Conservation (phyloP, 2,329 filamentous ascomycete species). For the Colletotrichum eremochloae region DNA sequence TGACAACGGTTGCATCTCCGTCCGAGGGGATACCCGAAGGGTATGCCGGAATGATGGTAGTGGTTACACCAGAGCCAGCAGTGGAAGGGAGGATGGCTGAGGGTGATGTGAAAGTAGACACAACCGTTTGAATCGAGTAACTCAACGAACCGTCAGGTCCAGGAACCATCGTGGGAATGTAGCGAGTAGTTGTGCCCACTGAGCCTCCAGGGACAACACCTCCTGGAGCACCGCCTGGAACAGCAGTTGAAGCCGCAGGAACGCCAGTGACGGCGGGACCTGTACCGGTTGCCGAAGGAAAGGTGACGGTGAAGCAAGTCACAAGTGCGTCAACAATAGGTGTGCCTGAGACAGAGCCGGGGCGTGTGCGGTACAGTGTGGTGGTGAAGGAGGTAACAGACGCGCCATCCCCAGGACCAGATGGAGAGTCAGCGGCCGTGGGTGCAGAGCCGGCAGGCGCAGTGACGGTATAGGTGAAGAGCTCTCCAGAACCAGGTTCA, state of each 20-base stretch:
- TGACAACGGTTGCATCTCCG: constrained; percentile 35
- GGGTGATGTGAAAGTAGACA: constrained; percentile 51
- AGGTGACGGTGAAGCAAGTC: constrained; percentile 48
- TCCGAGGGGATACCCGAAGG: background rate
- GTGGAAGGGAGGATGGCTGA: constrained; percentile 27
- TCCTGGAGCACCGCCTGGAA: background rate
- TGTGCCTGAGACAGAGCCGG: constrained; percentile 24
- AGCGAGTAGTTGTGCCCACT: constrained; percentile 24
- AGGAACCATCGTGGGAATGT: constrained; percentile 38
- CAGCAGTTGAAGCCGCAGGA: background rate
- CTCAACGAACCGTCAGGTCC: constrained; percentile 52
- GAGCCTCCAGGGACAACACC: constrained; percentile 10
- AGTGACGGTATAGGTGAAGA: constrained; percentile 18
- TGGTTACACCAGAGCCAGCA: constrained; percentile 23
- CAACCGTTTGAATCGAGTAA: constrained; percentile 45
- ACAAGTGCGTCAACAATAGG: constrained; percentile 38
- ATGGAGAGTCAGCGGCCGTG: background rate
- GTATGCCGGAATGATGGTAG: background rate
- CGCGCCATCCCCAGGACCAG: background rate
- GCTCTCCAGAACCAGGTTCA: constrained; percentile 14
- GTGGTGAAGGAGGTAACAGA: constrained; percentile 37
- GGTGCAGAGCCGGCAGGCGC: constrained; percentile 1
- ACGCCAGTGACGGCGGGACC: constrained; percentile 5
- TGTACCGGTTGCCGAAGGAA: constrained; percentile 31
- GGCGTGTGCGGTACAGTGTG: constrained; percentile 37